Conservation (phyloP, 2,329 filamentous ascomycete genomes). For the Arthroderma uncinatum region DNA sequence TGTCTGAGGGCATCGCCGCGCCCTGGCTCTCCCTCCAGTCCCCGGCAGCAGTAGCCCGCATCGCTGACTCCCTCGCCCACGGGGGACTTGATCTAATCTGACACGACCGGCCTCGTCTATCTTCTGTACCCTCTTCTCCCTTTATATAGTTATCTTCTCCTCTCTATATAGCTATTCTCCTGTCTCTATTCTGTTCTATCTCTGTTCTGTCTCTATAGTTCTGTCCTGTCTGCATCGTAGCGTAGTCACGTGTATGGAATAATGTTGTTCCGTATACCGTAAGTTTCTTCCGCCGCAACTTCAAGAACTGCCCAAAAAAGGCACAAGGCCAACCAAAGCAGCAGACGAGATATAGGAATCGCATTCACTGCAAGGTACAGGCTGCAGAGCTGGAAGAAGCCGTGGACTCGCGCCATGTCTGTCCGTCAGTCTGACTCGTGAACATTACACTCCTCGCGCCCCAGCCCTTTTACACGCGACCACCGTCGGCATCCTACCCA, state of each 20-base stretch:
- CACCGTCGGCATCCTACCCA: not conserved
- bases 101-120: too few relatives aligned
- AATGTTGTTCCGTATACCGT: too few relatives aligned
- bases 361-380: not conserved
- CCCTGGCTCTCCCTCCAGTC: not conserved
- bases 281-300: too few relatives aligned
- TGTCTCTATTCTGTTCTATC: too few relatives aligned
- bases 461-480: too few relatives aligned
- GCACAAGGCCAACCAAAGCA: too few relatives aligned
- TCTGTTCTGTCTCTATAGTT: too few relatives aligned
- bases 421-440: not conserved
- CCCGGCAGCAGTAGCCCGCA: too few relatives aligned
- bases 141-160: not conserved
- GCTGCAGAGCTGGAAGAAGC: not conserved
- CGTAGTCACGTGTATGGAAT: too few relatives aligned
- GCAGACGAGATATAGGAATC: too few relatives aligned
- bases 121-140: not conserved
- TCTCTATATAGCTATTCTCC: not conserved
- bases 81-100: conserved; percentile 1
- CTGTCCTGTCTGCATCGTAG: too few relatives aligned
- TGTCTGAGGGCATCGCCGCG: not conserved
- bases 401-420: not conserved
- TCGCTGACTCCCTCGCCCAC: conserved; percentile 8
- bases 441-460: conserved; percentile 1
- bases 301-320: too few relatives aligned